Evolutionary conservation across 1,139 yeast species (phyloP).

Genomic region (Candida sp.): DNA sequence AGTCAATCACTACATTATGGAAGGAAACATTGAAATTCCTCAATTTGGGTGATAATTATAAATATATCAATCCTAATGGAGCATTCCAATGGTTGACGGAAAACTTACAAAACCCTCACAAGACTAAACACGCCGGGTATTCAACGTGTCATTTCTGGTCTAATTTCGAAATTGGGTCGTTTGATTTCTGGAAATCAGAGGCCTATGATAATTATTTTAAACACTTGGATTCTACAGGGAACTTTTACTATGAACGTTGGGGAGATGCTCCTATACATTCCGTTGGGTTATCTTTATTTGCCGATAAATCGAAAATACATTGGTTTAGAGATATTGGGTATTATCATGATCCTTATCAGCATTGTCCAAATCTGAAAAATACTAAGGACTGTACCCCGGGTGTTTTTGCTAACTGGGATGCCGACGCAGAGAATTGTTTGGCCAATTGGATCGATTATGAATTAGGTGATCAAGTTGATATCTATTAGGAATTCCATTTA

Average conservation of each 20-base stretch:
- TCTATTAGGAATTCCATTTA: neutral
- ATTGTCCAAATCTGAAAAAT: slow-evolving; percentile 51
- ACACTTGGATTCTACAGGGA: slow-evolving; percentile 61
- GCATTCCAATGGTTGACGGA: slow-evolving; percentile 68
- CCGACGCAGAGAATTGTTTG: slow-evolving; percentile 65
- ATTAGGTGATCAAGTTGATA: slow-evolving; percentile 32
- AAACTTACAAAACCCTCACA: slow-evolving; percentile 53
- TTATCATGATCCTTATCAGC: slow-evolving; percentile 64
- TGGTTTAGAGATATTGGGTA: slow-evolving; percentile 90
- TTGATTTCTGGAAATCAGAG: slow-evolving; percentile 71
- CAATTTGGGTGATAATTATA: slow-evolving; percentile 50
- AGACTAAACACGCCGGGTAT: slow-evolving; percentile 55
- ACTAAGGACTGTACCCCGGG: slow-evolving; percentile 23
- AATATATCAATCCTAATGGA: slow-evolving; percentile 53
- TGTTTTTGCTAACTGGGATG: slow-evolving; percentile 24
- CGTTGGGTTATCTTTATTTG: slow-evolving; percentile 67
- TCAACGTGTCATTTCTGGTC: slow-evolving; percentile 88
- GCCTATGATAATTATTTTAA: slow-evolving; percentile 63
- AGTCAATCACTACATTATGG: slow-evolving; percentile 60
- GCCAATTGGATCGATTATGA: slow-evolving; percentile 64
- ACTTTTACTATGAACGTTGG: slow-evolving; percentile 84
- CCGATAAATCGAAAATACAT: slow-evolving; percentile 63
- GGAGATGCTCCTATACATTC: slow-evolving; percentile 89
- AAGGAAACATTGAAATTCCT: slow-evolving; percentile 62
- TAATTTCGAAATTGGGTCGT: slow-evolving; percentile 74